Percentiles rank a stretch among this genome's conserved stretches.
Evolutionary conservation across 768 basidiomycete species (phyloP).

Genomic region (Boletus fagicola): DNA sequence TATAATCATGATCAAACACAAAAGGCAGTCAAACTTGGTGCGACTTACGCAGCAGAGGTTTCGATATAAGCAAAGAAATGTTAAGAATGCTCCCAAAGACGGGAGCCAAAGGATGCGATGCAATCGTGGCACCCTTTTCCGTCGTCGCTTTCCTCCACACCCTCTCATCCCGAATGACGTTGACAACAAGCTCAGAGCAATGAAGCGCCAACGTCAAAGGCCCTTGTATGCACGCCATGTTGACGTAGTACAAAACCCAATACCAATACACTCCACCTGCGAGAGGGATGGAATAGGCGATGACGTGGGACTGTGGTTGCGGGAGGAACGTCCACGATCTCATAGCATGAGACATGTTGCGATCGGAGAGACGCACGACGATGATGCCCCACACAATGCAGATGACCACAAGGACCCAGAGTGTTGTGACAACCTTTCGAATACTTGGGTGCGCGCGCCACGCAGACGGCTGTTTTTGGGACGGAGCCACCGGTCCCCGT

Average conservation of each 20-base stretch:
- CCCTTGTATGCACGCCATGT: constrained; percentile 28
- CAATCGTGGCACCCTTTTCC: constrained; percentile 13
- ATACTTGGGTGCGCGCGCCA: constrained; percentile 28
- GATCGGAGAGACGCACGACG: constrained; percentile 6
- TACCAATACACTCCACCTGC: constrained; percentile 15
- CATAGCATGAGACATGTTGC: neutral
- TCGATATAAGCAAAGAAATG: constrained; percentile 16
- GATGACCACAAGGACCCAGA: constrained; percentile 24
- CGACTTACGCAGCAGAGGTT: constrained; percentile 30
- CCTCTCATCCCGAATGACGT: constrained; percentile 30
- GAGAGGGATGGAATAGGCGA: constrained; percentile 26
- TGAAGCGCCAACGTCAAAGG: constrained; percentile 30
- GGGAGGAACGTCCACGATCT: constrained; percentile 31
- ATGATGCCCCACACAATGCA: constrained; percentile 26
- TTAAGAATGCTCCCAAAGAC: constrained; percentile 23
- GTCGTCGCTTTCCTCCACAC: constrained; percentile 27
- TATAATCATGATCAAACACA: constrained; percentile 3
- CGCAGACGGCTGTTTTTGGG: constrained; percentile 24
- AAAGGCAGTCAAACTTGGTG: neutral
- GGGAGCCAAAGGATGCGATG: constrained; percentile 21
- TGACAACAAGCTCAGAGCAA: constrained; percentile 29
- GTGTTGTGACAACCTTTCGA: constrained; percentile 20
- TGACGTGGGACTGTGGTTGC: constrained; percentile 13
- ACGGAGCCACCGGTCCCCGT: constrained; percentile 16
- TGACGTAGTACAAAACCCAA: constrained; percentile 29